Evolutionary conservation across 306 rosid species (phyloP).

Genomic region (Gynostemma pentaphyllum): DNA sequence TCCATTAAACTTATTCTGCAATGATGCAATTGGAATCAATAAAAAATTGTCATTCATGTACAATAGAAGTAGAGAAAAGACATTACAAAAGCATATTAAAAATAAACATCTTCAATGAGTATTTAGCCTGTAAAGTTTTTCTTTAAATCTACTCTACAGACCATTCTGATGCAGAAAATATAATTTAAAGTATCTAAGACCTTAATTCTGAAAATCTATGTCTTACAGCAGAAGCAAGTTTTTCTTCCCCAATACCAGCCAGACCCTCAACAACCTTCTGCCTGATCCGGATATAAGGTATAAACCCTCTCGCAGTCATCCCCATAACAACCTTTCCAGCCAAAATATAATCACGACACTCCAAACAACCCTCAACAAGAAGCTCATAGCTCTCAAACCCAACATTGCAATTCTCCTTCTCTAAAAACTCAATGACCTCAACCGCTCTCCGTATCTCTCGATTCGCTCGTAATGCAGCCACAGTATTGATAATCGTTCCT

Average conservation of each 20-base stretch:
- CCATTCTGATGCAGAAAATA: not conserved
- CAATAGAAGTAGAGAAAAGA: not conserved
- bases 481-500: conserved; percentile 33
- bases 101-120: conserved; percentile 2
- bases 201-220: conserved; percentile 43
- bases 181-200: conserved; percentile 22
- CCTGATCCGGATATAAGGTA: conserved; percentile 57
- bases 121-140: not conserved
- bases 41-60: conserved; percentile 5
- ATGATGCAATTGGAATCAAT: conserved; percentile 12
- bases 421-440: conserved; percentile 50
- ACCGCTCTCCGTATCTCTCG: conserved; percentile 57
- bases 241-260: conserved; percentile 51
- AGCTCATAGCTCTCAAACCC: conserved; percentile 75
- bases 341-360: conserved; percentile 51
- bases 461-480: conserved; percentile 41
- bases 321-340: conserved; percentile 60
- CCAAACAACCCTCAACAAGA: conserved; percentile 64
- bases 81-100: not conserved
- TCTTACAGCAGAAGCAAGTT: conserved; percentile 66
- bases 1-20: conserved; percentile 5
- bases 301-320: conserved; percentile 42
- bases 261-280: conserved; percentile 73
- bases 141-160: not conserved
- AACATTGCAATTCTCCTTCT: conserved; percentile 32